Conservation (phyloP, 768 basidiomycete species). For the Pisolithus sp. region DNA sequence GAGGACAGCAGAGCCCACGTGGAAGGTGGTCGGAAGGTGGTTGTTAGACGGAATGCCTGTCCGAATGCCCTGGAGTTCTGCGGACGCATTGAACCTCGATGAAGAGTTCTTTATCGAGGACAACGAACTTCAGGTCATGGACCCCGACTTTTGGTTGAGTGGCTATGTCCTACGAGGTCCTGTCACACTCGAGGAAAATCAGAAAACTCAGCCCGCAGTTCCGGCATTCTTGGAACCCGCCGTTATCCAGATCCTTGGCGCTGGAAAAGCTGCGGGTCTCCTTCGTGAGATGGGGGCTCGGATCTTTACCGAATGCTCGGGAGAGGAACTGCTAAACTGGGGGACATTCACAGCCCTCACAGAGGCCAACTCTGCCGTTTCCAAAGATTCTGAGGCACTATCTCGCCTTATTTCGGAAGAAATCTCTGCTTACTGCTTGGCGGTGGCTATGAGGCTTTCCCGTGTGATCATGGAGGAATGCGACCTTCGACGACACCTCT, state of each 20-base stretch:
- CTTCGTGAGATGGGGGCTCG: conserved; percentile 47
- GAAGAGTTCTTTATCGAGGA: conserved; percentile 81
- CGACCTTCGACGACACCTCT: conserved; percentile 54
- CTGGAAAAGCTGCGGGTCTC: conserved; percentile 75
- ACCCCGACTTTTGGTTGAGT: conserved; percentile 76
- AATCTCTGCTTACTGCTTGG: conserved; percentile 49
- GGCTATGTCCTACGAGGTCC: conserved; percentile 55
- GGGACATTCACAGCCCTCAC: conserved; percentile 39
- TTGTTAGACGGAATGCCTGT: conserved; percentile 65
- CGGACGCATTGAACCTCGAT: conserved; percentile 33
- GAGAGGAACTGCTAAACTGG: conserved; percentile 33
- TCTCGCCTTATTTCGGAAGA: conserved; percentile 59
- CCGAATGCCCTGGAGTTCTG: conserved; percentile 26
- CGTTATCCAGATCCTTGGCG: conserved; percentile 51
- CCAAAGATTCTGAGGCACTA: conserved; percentile 57
- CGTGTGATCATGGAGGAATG: conserved; percentile 64
- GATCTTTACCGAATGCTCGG: conserved; percentile 11
- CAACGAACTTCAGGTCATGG: conserved; percentile 55
- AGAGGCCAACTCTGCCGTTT: conserved; percentile 20
- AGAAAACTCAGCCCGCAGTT: conserved; percentile 26
- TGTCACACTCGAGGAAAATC: conserved; percentile 19
- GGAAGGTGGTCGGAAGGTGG: conserved; percentile 70
- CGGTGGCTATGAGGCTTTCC: conserved; percentile 46
- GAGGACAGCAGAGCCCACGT: conserved; percentile 60
- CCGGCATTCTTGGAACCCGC: conserved; percentile 61